Evolutionary conservation across 352 stramenopile species (phyloP).

Genomic region (Phytopythium boreale): DNA sequence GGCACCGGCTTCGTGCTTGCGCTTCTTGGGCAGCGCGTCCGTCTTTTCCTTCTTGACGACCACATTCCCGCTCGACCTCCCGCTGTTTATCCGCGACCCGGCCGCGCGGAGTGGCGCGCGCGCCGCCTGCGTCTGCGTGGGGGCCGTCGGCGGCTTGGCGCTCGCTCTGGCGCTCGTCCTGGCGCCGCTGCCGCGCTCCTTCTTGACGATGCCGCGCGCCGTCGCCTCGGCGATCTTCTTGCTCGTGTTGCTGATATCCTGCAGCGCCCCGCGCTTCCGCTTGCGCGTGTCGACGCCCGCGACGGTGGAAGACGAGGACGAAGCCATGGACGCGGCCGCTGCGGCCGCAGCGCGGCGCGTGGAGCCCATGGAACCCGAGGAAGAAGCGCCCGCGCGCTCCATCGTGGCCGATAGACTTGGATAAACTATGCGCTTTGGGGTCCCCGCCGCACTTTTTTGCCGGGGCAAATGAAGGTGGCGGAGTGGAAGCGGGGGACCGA

Average conservation of each 20-base stretch:
- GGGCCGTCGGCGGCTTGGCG: constrained; percentile 21
- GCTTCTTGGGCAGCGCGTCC: constrained; percentile 36
- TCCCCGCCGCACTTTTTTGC: constrained; percentile 1
- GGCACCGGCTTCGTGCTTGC: constrained; percentile 32
- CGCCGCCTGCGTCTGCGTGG: not conserved
- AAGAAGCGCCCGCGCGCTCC: constrained; percentile 5
- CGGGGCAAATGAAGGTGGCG: not conserved
- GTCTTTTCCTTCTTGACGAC: constrained; percentile 34
- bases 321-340: constrained; percentile 1
- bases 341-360: constrained; percentile 8
- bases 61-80: constrained; percentile 10
- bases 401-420: not conserved
- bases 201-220: constrained; percentile 19
- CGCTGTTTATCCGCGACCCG: constrained; percentile 4
- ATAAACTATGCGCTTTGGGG: not conserved
- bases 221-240: constrained; percentile 29
- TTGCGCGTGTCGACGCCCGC: constrained; percentile 45
- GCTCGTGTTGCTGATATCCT: constrained; percentile 80
- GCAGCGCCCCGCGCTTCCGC: constrained; percentile 69
- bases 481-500: not conserved
- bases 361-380: not conserved
- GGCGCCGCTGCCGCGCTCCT: constrained; percentile 11
- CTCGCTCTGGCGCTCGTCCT: constrained; percentile 12
- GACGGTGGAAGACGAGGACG: constrained; percentile 1
- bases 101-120: not conserved